Evolutionary conservation across 371 early-diverging fungal species (phyloP).

Genomic region (Saksenaea vasiformis): DNA sequence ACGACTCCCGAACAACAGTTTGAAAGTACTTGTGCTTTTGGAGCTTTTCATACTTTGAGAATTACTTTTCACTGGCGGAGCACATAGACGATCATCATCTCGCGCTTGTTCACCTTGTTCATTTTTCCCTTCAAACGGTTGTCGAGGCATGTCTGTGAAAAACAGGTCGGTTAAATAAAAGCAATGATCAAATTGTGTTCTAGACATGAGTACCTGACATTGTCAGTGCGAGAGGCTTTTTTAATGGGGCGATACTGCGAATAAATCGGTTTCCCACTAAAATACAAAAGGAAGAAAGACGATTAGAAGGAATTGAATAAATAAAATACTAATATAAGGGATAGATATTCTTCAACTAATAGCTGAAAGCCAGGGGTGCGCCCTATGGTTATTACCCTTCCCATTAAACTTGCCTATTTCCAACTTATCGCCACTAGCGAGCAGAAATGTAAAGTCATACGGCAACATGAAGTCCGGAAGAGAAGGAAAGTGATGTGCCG

Average conservation of each 20-base stretch:
- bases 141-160: neutral
- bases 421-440: neutral
- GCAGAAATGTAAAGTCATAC: neutral
- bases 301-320: neutral
- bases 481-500: neutral
- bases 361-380: neutral
- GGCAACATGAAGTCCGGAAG: neutral
- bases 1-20: neutral
- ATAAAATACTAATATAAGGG: slow-evolving; percentile 7
- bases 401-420: neutral
- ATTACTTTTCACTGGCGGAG: neutral
- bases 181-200: too few species aligned
- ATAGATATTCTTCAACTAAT: neutral
- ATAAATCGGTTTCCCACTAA: slow-evolving; percentile 13
- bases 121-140: neutral
- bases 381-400: neutral
- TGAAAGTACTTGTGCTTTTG: slow-evolving; percentile 9
- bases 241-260: slow-evolving; percentile 14
- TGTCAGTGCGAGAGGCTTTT: slow-evolving; percentile 16
- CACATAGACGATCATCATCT: neutral
- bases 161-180: too few species aligned
- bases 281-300: neutral
- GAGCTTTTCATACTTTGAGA: neutral
- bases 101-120: neutral
- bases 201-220: slow-evolving; percentile 1